These are phyloP conservation scores for Nigrospora oryzae DNA, from an alignment of 2,329 filamentous ascomycete genomes.

Conservation along the genomic window DNA sequence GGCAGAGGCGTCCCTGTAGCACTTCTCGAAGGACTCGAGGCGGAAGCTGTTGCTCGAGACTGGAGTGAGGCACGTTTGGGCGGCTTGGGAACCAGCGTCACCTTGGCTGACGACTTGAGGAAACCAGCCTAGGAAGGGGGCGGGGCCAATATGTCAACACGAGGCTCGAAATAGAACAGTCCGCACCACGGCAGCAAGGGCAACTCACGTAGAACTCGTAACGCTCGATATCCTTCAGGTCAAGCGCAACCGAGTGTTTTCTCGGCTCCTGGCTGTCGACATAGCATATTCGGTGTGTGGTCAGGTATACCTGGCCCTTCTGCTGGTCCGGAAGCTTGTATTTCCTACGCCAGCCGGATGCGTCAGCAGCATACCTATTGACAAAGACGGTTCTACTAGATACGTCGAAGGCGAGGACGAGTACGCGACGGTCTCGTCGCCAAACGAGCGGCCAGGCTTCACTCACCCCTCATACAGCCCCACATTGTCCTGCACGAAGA, in stretches of 20 bases:
- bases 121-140: constrained; percentile 62
- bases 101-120: constrained; percentile 87
- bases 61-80: constrained; percentile 56
- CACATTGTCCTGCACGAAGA: constrained; percentile 96
- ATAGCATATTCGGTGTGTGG: constrained; percentile 91
- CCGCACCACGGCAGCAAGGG: background rate
- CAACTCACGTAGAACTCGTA: constrained; percentile 73
- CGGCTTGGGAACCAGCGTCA: constrained; percentile 80
- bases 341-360: constrained; percentile 50
- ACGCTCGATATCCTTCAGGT: constrained; percentile 84
- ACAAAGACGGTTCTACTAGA: too few species aligned
- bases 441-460: background rate
- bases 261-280: constrained; percentile 83
- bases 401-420: too few species aligned
- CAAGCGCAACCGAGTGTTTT: constrained; percentile 74
- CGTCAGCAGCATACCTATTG: too few species aligned
- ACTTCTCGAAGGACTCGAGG: constrained; percentile 36
- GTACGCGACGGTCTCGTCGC: too few species aligned
- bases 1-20: constrained; percentile 25
- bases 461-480: constrained; percentile 93
- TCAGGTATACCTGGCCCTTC: constrained; percentile 93
- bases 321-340: constrained; percentile 92
- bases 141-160: constrained; percentile 9
- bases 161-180: background rate
- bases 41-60: constrained; percentile 39